phyloP scores from a whole-genome alignment of 176 grass and related monocot species.

The Oropetium thomaeum region DNA sequence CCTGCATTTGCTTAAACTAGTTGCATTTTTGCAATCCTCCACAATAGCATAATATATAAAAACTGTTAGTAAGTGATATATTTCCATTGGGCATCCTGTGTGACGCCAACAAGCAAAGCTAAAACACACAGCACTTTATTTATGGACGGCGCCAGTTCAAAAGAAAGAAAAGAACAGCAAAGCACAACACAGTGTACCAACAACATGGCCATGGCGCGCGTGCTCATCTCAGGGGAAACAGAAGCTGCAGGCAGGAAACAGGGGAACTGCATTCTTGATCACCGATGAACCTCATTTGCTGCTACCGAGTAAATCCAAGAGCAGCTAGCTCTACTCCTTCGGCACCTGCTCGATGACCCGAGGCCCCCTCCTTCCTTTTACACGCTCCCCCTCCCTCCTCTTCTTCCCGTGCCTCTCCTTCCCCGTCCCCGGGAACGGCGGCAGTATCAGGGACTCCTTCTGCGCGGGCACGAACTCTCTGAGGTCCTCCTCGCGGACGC shows the following conservation, averaged over 20 bases:
- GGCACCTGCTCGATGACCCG: constrained; percentile 24
- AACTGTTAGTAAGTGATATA: not conserved
- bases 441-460: constrained; percentile 50
- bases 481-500: constrained; percentile 39
- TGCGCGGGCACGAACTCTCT: constrained; percentile 47
- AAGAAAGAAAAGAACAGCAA: not conserved
- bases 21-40: too few relatives aligned
- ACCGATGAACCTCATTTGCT: not conserved
- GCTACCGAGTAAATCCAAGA: not conserved
- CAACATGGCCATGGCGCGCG: not conserved
- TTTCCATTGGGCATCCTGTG: not conserved
- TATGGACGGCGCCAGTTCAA: constrained; percentile 3
- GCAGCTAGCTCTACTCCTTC: not conserved
- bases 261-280: not conserved
- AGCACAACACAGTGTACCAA: not conserved
- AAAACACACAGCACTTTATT: constrained; percentile 10
- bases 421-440: constrained; percentile 32
- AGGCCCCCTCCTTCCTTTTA: not conserved
- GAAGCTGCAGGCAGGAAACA: not conserved
- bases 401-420: constrained; percentile 7
- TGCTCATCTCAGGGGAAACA: constrained; percentile 13
- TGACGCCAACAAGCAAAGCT: not conserved
- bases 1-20: not conserved
- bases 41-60: too few relatives aligned
- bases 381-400: not conserved